Evolutionary conservation across 805 yeast genomes (phyloP).

Genomic region (Kuraishia hungarica): DNA sequence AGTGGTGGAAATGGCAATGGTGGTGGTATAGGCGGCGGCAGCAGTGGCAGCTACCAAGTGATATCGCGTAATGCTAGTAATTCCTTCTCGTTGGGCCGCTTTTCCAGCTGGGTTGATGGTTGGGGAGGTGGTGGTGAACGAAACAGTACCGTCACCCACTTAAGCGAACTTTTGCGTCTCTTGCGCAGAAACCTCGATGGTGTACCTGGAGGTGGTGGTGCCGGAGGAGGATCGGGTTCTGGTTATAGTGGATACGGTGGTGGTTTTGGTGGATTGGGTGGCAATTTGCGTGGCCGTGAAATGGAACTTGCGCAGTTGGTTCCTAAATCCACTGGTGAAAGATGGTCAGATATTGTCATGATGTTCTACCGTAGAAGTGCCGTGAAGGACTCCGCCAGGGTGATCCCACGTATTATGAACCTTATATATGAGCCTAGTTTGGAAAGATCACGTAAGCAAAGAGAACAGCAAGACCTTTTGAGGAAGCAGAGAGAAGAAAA

Average conservation of each 20-base stretch:
- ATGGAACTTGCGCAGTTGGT: not conserved
- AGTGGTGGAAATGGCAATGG: not conserved
- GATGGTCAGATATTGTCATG: slow-evolving; percentile 59
- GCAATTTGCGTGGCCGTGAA: not conserved
- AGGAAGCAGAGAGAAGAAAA: slow-evolving; percentile 7
- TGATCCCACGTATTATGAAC: slow-evolving; percentile 35
- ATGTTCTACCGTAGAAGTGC: slow-evolving; percentile 39
- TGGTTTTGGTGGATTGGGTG: not conserved
- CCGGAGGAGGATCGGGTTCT: not conserved
- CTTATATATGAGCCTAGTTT: slow-evolving; percentile 41
- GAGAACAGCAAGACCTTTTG: slow-evolving; percentile 7
- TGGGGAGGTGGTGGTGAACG: not conserved
- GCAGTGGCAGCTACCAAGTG: not conserved
- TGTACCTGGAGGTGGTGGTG: not conserved
- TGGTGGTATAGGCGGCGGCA: too few relatives aligned
- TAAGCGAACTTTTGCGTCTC: not conserved
- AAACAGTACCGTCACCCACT: not conserved
- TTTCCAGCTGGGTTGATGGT: not conserved
- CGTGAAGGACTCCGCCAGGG: slow-evolving; percentile 23
- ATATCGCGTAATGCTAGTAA: not conserved
- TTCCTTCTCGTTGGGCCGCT: not conserved
- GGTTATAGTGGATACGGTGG: not conserved
- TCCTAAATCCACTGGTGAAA: slow-evolving; percentile 39
- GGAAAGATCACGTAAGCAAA: slow-evolving; percentile 16
- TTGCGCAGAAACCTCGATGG: not conserved